These are phyloP conservation scores for Beauveria brongniartii DNA, from an alignment of 2,329 filamentous ascomycete genomes.

Conservation along the genomic window DNA sequence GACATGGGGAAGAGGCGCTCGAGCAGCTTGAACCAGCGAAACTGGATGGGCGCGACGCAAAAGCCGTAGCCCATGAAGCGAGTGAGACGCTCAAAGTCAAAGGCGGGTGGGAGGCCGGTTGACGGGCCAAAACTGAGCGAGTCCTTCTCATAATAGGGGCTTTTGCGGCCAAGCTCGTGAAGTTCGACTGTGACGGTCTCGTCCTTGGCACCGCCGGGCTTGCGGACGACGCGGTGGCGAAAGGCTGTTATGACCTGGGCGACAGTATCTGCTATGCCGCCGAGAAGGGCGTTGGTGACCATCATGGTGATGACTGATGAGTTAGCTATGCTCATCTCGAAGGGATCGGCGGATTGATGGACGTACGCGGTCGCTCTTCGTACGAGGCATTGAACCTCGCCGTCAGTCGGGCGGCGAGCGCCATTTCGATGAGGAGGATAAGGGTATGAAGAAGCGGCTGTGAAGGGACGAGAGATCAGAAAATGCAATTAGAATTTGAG, in stretches of 20 bases:
- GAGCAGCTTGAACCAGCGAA: constrained; percentile 90
- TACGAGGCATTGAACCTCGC: constrained; percentile 93
- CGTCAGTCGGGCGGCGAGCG: constrained; percentile 70
- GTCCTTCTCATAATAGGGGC: constrained; percentile 56
- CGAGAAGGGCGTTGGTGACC: constrained; percentile 94
- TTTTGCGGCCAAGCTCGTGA: constrained; percentile 76
- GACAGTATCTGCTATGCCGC: constrained; percentile 92
- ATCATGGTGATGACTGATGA: constrained; percentile 84
- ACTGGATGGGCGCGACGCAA: constrained; percentile 89
- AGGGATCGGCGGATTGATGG: background rate
- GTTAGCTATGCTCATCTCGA: background rate
- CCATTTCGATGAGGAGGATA: constrained; percentile 83
- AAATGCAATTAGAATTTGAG: constrained; percentile 14
- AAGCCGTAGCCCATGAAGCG: constrained; percentile 98
- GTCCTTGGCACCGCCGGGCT: constrained; percentile 53
- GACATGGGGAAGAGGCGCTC: constrained; percentile 75
- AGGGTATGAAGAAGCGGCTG: constrained; percentile 83
- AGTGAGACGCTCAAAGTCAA: constrained; percentile 91
- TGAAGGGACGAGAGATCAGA: constrained; percentile 13
- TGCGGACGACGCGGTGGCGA: constrained; percentile 57
- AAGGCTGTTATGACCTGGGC: constrained; percentile 88
- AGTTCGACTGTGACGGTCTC: constrained; percentile 81
- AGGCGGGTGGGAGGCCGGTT: constrained; percentile 60
- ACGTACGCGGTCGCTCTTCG: constrained; percentile 72
- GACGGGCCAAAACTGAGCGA: constrained; percentile 42